A percentile compares a stretch with the other conserved stretches of the same genome.
phyloP scores from a whole-genome alignment of 805 yeast species.

The Wickerhamiella azymoides region DNA sequence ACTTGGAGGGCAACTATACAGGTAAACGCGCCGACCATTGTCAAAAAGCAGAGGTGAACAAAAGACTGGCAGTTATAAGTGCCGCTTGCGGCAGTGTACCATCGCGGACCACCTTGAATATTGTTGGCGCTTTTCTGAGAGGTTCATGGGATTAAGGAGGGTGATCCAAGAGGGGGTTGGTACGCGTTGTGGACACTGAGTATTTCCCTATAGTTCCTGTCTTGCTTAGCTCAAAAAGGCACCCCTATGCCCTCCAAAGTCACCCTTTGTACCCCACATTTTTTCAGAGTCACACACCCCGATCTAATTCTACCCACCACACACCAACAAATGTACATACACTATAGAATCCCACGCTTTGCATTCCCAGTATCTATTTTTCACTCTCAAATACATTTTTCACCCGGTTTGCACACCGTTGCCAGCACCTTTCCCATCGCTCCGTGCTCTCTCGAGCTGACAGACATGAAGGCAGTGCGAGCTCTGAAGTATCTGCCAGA shows the following conservation, averaged over 20 bases:
- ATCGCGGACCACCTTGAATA: slow-evolving; percentile 58
- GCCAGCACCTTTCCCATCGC: not conserved
- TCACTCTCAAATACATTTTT: too few species aligned
- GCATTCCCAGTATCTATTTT: not conserved
- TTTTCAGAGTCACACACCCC: not conserved
- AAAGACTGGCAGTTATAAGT: slow-evolving; percentile 40
- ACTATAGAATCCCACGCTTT: not conserved
- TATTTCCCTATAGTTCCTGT: too few species aligned
- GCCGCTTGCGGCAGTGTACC: slow-evolving; percentile 48
- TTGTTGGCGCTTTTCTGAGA: slow-evolving; percentile 15
- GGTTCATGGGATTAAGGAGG: not conserved
- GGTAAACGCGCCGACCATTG: slow-evolving; percentile 12
- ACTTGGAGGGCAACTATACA: slow-evolving; percentile 30
- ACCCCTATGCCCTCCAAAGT: too few species aligned
- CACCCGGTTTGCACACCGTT: too few species aligned
- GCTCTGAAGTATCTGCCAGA: not conserved
- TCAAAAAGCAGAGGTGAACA: slow-evolving; percentile 41
- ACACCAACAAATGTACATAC: too few species aligned
- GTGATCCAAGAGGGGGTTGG: too few species aligned
- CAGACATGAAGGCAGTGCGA: not conserved
- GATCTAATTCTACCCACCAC: too few species aligned
- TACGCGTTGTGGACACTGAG: too few species aligned
- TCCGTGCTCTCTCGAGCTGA: not conserved
- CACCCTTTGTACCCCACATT: not conserved
- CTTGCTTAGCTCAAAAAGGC: too few species aligned